Percentiles rank a stretch among this genome's conserved stretches.
These are phyloP conservation scores for Cupressus sempervirens DNA, from an alignment of 75 land plant species.

Conservation along the genomic window DNA sequence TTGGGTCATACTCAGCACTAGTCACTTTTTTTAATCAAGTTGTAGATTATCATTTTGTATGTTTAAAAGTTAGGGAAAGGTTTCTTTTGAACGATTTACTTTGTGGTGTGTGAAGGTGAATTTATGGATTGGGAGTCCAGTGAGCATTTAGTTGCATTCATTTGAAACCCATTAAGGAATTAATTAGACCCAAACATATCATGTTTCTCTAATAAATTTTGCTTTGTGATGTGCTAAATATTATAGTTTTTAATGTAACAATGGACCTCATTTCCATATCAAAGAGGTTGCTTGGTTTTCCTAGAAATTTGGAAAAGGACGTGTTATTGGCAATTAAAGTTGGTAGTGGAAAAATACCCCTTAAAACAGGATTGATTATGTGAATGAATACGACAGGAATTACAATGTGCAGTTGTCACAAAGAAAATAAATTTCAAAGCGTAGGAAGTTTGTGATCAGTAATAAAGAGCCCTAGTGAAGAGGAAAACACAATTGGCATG, in stretches of 20 bases:
- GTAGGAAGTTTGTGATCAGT: not conserved
- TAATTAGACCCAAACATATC: not conserved
- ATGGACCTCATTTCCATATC: not conserved
- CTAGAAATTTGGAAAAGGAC: not conserved
- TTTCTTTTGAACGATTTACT: not conserved
- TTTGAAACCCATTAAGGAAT: not conserved
- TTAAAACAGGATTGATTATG: not conserved
- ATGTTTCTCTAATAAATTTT: not conserved
- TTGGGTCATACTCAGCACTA: not conserved
- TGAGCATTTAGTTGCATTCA: not conserved
- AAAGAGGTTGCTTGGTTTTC: not conserved
- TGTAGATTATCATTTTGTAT: not conserved
- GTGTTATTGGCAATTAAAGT: not conserved
- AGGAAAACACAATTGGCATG: not conserved
- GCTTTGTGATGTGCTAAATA: not conserved
- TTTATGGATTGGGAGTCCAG: not conserved
- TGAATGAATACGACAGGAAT: not conserved
- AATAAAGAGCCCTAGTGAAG: not conserved
- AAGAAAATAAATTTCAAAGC: not conserved
- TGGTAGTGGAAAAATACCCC: not conserved
- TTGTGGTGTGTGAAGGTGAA: not conserved
- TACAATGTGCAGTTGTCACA: not conserved
- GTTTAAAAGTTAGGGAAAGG: not conserved
- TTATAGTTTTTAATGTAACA: not conserved
- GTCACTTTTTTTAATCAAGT: not conserved